Evolutionary conservation across 1,139 yeast species (phyloP), one percentile per base, ranked within the genome.

Genomic region (Pichia sp.): DNA sequence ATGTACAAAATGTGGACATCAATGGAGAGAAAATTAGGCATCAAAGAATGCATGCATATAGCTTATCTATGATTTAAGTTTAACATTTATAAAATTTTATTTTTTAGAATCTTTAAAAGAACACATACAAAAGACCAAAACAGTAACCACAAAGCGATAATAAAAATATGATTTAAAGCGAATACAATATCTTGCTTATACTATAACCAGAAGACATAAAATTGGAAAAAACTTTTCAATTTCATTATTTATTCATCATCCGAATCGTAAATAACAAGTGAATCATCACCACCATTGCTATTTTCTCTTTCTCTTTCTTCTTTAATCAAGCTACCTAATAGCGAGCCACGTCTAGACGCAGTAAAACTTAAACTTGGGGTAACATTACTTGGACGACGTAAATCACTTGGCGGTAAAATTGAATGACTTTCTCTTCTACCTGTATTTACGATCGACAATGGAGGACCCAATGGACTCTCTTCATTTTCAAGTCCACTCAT

Each of bases 1-100:
- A 70, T 93, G 99, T 73, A 90, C 89, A 46, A 84, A 81, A 59
- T 93, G 99, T 73, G 88, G 90, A 45, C 81, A 90, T 67, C 95
- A 93, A 70, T 93, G 99, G 99, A 85, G 96, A 72, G 99, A 93
- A 66, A 93, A 93, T 63, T 93, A 44, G 31, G 16, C 3, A 13
- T 4, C 10, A n/a, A 11, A 27, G 25, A 22, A 22, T 22, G 25
- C 25, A 22, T 22, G 25, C 25, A 22, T 22, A 22, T n/a, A 18
- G 13, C 3, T 5, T n/a, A 34, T n/a, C 7, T 34, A n/a, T 34
- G 6, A 34, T 34, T 18, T 34, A n/a, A 34, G 8, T 34, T n/a
- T n/a, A 34, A n/a, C 38, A 34, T 34, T 34, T 36, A 36, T 36
- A 36, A 36, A 36, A 19, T 19, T 19, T 36, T 36, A 36, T 19